phyloP scores from a whole-genome alignment of 192 early-diverging fungal species.

The Dimargaris xerosporica region DNA sequence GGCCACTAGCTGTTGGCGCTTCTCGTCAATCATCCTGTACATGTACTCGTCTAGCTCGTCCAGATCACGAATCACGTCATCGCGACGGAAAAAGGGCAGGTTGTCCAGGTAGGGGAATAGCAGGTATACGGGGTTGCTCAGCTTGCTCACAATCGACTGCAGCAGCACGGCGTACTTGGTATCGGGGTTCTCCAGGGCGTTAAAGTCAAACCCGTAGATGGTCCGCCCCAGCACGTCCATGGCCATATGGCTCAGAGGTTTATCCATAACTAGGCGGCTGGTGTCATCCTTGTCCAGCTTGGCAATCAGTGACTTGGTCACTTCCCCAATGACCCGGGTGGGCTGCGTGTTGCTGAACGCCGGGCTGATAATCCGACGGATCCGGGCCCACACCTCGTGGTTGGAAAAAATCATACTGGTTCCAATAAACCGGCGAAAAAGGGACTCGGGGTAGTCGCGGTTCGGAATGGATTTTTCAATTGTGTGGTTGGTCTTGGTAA shows the following conservation, averaged over 20 bases:
- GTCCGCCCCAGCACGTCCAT: constrained; percentile 40
- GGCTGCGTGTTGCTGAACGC: constrained; percentile 31
- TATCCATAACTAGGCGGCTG: constrained; percentile 18
- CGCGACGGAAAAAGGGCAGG: constrained; percentile 10
- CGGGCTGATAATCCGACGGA: constrained; percentile 28
- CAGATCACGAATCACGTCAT: constrained; percentile 6
- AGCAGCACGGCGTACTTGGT: constrained; percentile 30
- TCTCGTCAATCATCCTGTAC: constrained; percentile 23
- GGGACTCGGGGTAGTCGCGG: constrained; percentile 7
- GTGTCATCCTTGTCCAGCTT: constrained; percentile 17
- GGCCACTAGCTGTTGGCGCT: constrained; percentile 18
- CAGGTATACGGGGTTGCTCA: constrained; percentile 29
- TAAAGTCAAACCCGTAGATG: constrained; percentile 37
- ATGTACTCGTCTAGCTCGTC: constrained; percentile 17
- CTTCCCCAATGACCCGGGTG: constrained; percentile 12
- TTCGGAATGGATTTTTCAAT: constrained; percentile 10
- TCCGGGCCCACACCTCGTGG: constrained; percentile 26
- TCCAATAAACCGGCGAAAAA: constrained; percentile 10
- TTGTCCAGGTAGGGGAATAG: constrained; percentile 35
- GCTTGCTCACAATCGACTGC: constrained; percentile 24
- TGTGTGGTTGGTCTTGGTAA: constrained; percentile 4
- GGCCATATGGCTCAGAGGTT: constrained; percentile 25
- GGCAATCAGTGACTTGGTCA: constrained; percentile 9
- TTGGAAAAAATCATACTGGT: constrained; percentile 24
- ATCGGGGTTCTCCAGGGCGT: constrained; percentile 25